Conservation (phyloP, 176 grass and related monocot genomes). For the Aegilops sharonensis region DNA sequence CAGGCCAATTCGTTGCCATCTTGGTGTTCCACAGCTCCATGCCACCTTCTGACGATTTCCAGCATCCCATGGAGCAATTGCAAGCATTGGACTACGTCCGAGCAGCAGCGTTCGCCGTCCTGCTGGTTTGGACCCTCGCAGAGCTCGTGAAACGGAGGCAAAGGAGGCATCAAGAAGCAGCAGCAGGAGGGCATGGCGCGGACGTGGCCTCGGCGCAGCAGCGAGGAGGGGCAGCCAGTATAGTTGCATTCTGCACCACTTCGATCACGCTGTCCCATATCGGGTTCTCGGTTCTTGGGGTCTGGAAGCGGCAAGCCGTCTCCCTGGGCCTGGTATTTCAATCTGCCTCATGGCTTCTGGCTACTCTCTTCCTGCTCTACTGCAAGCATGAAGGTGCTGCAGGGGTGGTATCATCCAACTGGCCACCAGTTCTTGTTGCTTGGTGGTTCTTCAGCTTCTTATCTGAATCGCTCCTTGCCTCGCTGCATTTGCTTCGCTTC, state of each 20-base stretch:
- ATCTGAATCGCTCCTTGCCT: constrained; percentile 33
- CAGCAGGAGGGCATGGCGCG: not conserved
- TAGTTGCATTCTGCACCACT: constrained; percentile 33
- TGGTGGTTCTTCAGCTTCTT: constrained; percentile 68
- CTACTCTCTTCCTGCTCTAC: constrained; percentile 38
- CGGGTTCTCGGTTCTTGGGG: constrained; percentile 19
- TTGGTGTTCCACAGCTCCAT: not conserved
- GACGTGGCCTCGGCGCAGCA: not conserved
- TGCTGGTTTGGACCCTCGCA: constrained; percentile 43
- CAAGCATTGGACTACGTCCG: constrained; percentile 27
- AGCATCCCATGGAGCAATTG: constrained; percentile 11
- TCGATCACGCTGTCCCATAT: constrained; percentile 28
- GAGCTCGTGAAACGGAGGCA: constrained; percentile 15
- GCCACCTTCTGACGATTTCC: not conserved
- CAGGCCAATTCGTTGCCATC: constrained; percentile 14
- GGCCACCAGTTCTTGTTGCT: constrained; percentile 54
- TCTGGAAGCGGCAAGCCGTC: constrained; percentile 27
- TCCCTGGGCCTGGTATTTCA: constrained; percentile 27
- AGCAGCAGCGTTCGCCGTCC: constrained; percentile 25
- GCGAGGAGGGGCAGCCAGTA: not conserved
- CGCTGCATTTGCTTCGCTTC: constrained; percentile 26
- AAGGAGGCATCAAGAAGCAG: not conserved
- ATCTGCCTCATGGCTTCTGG: constrained; percentile 53
- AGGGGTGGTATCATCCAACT: not conserved
- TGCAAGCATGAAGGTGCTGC: constrained; percentile 30